Evolutionary conservation across 1,139 yeast genomes (phyloP).

Genomic region (Saccharomyces pastorianus): DNA sequence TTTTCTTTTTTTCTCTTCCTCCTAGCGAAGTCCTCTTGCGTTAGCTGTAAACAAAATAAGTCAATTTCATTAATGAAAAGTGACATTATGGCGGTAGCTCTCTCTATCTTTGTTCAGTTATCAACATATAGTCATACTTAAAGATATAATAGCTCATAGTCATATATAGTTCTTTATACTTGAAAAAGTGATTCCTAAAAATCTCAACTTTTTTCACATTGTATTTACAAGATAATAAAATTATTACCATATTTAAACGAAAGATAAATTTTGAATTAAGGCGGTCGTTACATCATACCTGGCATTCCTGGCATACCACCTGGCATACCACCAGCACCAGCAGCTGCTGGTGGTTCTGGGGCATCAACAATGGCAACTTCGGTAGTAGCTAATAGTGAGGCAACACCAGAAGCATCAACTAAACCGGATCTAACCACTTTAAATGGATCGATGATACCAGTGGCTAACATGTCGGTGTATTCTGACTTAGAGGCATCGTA

Average conservation of each 20-base stretch:
- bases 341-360: conserved; percentile 77
- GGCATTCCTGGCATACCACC: conserved; percentile 57
- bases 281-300: conserved; percentile 24
- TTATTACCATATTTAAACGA: background rate
- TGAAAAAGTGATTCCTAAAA: background rate
- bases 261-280: background rate
- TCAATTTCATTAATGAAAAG: background rate
- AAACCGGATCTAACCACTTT: conserved; percentile 97
- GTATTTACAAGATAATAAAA: background rate
- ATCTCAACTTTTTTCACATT: background rate
- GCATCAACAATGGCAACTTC: conserved; percentile 98
- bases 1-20: background rate
- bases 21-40: background rate
- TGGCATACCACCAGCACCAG: conserved; percentile 42
- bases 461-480: conserved; percentile 91
- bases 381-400: conserved; percentile 94
- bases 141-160: background rate
- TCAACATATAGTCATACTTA: background rate
- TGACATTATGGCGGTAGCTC: background rate
- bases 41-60: background rate
- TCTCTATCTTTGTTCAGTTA: background rate
- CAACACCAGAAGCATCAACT: conserved; percentile 97
- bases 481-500: conserved; percentile 91
- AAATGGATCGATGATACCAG: conserved; percentile 98
- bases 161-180: background rate